A percentile compares a stretch with the other conserved stretches of the same genome.
Evolutionary conservation across 768 basidiomycete genomes (phyloP).

Genomic region (Auriculariales sp.): DNA sequence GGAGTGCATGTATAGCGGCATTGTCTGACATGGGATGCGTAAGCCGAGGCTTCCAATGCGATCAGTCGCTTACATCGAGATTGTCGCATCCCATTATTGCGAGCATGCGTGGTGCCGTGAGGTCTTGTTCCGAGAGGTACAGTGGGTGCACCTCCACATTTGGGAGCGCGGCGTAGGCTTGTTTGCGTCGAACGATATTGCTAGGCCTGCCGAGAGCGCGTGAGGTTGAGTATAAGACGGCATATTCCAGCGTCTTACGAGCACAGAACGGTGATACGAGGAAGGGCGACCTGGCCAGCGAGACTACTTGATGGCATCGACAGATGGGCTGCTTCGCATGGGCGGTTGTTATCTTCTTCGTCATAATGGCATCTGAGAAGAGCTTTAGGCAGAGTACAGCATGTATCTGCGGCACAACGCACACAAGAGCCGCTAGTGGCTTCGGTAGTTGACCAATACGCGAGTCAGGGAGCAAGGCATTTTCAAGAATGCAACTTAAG

Average conservation of each 20-base stretch:
- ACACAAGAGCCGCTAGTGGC: conserved; percentile 44
- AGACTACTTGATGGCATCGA: not conserved
- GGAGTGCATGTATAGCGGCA: conserved; percentile 4
- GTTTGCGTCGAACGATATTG: not conserved
- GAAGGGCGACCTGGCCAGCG: not conserved
- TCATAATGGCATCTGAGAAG: conserved; percentile 6
- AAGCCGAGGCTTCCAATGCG: not conserved
- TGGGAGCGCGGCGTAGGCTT: conserved; percentile 4
- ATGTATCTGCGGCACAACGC: not conserved
- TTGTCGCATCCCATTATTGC: conserved; percentile 51
- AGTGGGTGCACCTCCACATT: conserved; percentile 38
- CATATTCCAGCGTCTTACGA: not conserved
- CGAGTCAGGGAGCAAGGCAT: conserved; percentile 44
- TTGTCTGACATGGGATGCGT: not conserved
- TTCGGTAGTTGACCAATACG: conserved; percentile 37
- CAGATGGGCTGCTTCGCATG: conserved; percentile 8
- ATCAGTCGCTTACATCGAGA: not conserved
- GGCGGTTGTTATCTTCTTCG: conserved; percentile 1
- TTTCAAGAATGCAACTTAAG: conserved; percentile 51
- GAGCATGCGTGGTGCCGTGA: conserved; percentile 54
- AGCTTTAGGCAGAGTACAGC: conserved; percentile 2
- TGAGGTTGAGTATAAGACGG: not conserved
- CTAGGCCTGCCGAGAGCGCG: conserved; percentile 4
- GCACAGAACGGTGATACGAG: conserved; percentile 4
- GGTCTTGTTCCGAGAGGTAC: conserved; percentile 39